Conservation (phyloP, 1,284 basidiomycete genomes). For the Microbotryum violaceum region DNA sequence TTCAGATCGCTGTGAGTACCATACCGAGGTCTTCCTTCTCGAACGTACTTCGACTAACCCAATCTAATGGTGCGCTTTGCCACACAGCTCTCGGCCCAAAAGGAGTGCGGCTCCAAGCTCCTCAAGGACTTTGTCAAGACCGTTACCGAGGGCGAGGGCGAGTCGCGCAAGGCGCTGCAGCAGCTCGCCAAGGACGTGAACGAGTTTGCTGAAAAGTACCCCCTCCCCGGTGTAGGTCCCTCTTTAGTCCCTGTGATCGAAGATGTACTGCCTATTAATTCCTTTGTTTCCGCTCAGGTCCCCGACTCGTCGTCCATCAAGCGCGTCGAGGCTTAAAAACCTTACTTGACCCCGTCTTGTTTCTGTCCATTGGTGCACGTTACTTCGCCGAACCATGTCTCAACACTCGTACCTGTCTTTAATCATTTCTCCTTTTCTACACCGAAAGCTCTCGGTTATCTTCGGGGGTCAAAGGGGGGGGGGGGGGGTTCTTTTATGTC, state of each 20-base stretch:
- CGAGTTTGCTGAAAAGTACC: constrained; percentile 76
- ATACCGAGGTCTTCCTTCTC: not conserved
- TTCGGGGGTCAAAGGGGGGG: not conserved
- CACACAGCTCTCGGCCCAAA: constrained; percentile 50
- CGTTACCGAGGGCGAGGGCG: constrained; percentile 63
- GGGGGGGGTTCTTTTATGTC: not conserved
- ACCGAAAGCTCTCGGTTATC: not conserved
- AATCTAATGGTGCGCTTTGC: not conserved
- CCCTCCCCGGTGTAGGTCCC: constrained; percentile 72
- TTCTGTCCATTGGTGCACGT: too few species aligned
- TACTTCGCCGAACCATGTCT: too few species aligned
- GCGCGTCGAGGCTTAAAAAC: constrained; percentile 7
- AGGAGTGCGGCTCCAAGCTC: constrained; percentile 88
- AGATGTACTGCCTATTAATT: not conserved
- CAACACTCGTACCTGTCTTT: not conserved
- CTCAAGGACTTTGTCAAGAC: constrained; percentile 91
- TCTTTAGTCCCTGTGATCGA: not conserved
- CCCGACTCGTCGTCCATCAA: constrained; percentile 28
- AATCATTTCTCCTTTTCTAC: not conserved
- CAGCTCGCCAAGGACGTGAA: constrained; percentile 66
- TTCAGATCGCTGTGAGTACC: constrained; percentile 69
- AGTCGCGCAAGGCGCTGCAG: constrained; percentile 60
- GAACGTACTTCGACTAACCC: not conserved
- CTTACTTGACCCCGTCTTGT: not conserved
- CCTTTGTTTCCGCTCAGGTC: not conserved